Conservation (phyloP, 352 stramenopile genomes). For the Pythium phragmiticola region DNA sequence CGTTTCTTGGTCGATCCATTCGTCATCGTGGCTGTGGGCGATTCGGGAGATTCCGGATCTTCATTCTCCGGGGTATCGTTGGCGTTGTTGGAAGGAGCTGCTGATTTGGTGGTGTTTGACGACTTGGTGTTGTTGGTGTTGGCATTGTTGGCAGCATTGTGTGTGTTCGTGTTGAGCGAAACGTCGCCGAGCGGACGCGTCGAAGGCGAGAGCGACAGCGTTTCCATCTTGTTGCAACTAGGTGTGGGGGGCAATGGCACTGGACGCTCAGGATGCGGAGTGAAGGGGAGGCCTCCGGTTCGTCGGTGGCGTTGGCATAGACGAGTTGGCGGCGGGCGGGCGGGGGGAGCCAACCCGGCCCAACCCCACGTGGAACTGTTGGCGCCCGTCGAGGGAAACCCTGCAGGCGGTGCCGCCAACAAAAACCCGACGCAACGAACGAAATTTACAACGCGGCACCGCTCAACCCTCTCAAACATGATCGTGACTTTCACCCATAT, state of each 20-base stretch:
- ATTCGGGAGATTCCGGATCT: conserved; percentile 1
- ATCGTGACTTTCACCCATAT: conserved; percentile 2
- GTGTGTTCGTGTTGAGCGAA: background rate
- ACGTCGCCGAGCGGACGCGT: background rate
- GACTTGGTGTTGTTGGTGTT: conserved; percentile 2
- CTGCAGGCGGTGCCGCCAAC: background rate
- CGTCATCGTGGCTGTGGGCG: background rate
- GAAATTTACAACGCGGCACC: conserved; percentile 20
- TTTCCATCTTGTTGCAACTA: background rate
- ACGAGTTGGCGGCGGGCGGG: background rate
- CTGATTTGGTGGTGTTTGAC: background rate
- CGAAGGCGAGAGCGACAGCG: background rate
- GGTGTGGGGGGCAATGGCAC: too few species aligned
- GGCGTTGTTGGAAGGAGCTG: background rate
- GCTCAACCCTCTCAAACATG: conserved; percentile 15
- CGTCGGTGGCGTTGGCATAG: conserved; percentile 7
- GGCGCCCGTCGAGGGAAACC: conserved; percentile 23
- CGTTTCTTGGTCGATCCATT: conserved; percentile 22
- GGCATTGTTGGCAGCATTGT: conserved; percentile 6
- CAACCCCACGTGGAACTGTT: background rate
- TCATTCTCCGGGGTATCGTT: conserved; percentile 16
- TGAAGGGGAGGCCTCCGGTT: background rate
- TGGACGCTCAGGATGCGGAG: background rate
- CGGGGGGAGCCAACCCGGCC: background rate
- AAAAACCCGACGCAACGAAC: background rate